Conservation (phyloP, 176 grass and related monocot genomes). For the Bolboschoenus planiculmis region DNA sequence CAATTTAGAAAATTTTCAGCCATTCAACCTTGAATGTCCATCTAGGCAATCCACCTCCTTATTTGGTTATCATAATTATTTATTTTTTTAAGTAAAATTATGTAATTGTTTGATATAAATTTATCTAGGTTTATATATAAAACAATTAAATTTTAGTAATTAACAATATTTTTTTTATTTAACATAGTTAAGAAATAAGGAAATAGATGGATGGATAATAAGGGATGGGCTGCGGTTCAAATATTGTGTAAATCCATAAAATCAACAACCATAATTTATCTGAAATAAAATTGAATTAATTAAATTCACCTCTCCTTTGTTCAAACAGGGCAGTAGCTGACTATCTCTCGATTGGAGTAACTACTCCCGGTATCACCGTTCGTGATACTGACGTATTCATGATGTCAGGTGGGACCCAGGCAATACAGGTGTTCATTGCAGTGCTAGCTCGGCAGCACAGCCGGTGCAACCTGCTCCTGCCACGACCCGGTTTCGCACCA, state of each 20-base stretch:
- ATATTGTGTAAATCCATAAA: neutral
- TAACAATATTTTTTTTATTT: too few species aligned
- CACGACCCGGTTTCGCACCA: constrained; percentile 59
- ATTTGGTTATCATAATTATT: too few species aligned
- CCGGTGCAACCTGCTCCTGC: constrained; percentile 58
- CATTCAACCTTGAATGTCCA: too few species aligned
- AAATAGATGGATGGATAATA: too few species aligned
- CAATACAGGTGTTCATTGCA: constrained; percentile 46
- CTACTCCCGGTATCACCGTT: constrained; percentile 23
- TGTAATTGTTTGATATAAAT: too few species aligned
- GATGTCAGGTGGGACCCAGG: constrained; percentile 57
- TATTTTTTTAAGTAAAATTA: too few species aligned
- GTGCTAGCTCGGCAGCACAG: constrained; percentile 52
- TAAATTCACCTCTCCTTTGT: neutral
- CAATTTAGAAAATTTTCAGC: too few species aligned
- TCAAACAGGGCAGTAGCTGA: constrained; percentile 52
- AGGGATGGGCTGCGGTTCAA: too few species aligned
- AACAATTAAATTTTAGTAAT: too few species aligned
- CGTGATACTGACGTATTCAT: constrained; percentile 52
- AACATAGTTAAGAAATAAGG: too few species aligned
- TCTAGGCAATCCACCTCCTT: too few species aligned
- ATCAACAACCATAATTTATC: neutral
- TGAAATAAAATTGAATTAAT: neutral
- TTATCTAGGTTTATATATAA: too few species aligned
- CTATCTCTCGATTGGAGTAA: constrained; percentile 36